Evolutionary conservation across 768 basidiomycete genomes (phyloP).

Genomic region (Cystofilobasidium ferigula): DNA sequence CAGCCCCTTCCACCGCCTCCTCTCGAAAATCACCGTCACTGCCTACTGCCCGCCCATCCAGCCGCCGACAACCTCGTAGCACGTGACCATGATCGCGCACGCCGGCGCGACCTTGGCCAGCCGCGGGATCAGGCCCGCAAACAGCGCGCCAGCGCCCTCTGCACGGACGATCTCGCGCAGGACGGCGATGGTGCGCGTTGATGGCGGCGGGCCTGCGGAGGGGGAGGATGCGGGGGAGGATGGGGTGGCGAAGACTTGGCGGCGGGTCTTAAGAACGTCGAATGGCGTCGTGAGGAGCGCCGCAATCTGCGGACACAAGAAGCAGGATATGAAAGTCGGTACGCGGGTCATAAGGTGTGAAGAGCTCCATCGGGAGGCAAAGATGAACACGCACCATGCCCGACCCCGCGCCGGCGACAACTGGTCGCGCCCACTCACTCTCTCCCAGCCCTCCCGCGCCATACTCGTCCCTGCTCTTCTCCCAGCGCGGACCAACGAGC

Average conservation of each 20-base stretch:
- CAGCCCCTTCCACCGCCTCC: too few relatives aligned
- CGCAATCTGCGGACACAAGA: conserved; percentile 42
- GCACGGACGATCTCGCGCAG: conserved; percentile 50
- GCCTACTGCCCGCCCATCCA: conserved; percentile 30
- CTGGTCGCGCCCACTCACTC: conserved; percentile 25
- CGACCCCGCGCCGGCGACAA: conserved; percentile 71
- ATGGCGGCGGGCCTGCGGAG: neutral
- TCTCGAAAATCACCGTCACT: too few relatives aligned
- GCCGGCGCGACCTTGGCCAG: conserved; percentile 94
- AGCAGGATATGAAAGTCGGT: neutral
- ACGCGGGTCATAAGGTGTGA: neutral
- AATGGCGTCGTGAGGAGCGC: conserved; percentile 87
- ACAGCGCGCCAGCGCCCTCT: conserved; percentile 69
- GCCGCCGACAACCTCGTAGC: conserved; percentile 59
- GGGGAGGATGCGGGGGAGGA: conserved; percentile 4
- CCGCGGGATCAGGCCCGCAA: conserved; percentile 73
- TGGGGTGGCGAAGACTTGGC: conserved; percentile 51
- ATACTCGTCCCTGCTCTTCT: neutral
- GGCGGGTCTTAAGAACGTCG: conserved; percentile 89
- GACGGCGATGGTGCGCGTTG: neutral
- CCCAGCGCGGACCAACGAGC: conserved; percentile 22
- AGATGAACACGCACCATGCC: conserved; percentile 46
- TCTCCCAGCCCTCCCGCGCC: conserved; percentile 8
- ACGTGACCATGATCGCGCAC: conserved; percentile 68
- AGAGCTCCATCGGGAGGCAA: neutral